These are phyloP conservation scores for Zanthoxylum bungeanum DNA, from an alignment of 345 rosid species.

Conservation along the genomic window DNA sequence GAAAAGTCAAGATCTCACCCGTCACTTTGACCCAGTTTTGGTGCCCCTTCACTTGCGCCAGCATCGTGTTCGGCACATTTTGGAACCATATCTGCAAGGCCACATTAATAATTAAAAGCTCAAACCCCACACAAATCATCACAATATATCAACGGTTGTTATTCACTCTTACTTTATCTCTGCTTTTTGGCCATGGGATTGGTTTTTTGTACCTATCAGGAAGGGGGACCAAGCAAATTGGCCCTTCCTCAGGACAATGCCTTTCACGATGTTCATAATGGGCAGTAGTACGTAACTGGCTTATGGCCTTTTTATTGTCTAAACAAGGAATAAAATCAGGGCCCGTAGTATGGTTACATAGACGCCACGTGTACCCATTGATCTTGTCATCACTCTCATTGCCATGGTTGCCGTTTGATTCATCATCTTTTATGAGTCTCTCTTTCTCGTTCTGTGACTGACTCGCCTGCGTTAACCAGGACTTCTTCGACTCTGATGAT, in stretches of 20 bases:
- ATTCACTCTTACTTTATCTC: conserved; percentile 60
- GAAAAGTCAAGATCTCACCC: conserved; percentile 91
- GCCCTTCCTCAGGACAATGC: conserved; percentile 85
- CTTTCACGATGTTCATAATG: conserved; percentile 92
- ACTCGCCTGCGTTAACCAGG: conserved; percentile 68
- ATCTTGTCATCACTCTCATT: conserved; percentile 19
- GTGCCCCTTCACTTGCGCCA: conserved; percentile 88
- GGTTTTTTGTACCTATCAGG: conserved; percentile 71
- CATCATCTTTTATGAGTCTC: conserved; percentile 53
- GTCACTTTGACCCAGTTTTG: conserved; percentile 95
- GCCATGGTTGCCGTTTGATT: conserved; percentile 19
- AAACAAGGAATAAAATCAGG: conserved; percentile 91
- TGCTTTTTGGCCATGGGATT: conserved; percentile 79
- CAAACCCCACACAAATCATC: background rate
- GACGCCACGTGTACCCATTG: conserved; percentile 53
- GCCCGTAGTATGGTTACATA: conserved; percentile 80
- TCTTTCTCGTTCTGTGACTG: conserved; percentile 76
- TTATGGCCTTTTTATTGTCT: conserved; percentile 78
- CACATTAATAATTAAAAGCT: conserved; percentile 15
- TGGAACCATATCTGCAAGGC: conserved; percentile 83
- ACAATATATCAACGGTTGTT: background rate
- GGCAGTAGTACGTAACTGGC: conserved; percentile 39
- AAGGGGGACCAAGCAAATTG: conserved; percentile 64
- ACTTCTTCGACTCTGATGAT: conserved; percentile 67
- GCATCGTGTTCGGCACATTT: conserved; percentile 76